These are phyloP conservation scores for Glarea lozoyensis DNA, from an alignment of 495 filamentous ascomycete species.

Conservation along the genomic window DNA sequence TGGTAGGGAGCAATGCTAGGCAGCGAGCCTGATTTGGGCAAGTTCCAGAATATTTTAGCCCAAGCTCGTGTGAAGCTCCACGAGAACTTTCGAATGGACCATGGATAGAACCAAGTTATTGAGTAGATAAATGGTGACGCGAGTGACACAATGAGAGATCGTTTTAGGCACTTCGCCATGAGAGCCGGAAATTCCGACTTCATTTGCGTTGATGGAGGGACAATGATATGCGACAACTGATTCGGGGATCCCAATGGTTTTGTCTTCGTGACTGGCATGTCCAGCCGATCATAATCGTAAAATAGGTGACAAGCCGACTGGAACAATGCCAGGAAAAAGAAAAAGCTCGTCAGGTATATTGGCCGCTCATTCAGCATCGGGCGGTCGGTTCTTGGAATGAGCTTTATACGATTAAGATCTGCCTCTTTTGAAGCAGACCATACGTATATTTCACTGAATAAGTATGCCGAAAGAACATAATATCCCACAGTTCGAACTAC, in stretches of 20 bases:
- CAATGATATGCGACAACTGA: conserved; percentile 16
- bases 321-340: conserved; percentile 55
- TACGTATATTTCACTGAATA: conserved; percentile 77
- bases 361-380: conserved; percentile 79
- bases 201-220: conserved; percentile 22
- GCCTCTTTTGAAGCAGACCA: conserved; percentile 59
- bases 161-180: conserved; percentile 23
- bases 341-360: conserved; percentile 67
- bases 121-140: conserved; percentile 52
- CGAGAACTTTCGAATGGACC: conserved; percentile 45
- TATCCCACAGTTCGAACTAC: conserved; percentile 58
- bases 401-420: conserved; percentile 62
- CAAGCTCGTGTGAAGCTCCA: conserved; percentile 62
- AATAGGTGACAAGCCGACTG: conserved; percentile 65
- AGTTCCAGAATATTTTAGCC: conserved; percentile 62
- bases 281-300: conserved; percentile 60
- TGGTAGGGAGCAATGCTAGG: conserved; percentile 50
- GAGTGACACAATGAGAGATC: conserved; percentile 34
- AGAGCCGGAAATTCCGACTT: conserved; percentile 25
- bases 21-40: conserved; percentile 58
- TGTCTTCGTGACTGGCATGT: conserved; percentile 19
- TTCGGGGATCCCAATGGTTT: conserved; percentile 3
- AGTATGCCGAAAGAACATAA: conserved; percentile 69
- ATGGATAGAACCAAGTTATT: conserved; percentile 23
- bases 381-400: conserved; percentile 51